Percentiles rank a stretch among this genome's conserved stretches.
Evolutionary conservation across 2,329 filamentous ascomycete genomes (phyloP).

Genomic region (Pseudogymnoascus sp.): DNA sequence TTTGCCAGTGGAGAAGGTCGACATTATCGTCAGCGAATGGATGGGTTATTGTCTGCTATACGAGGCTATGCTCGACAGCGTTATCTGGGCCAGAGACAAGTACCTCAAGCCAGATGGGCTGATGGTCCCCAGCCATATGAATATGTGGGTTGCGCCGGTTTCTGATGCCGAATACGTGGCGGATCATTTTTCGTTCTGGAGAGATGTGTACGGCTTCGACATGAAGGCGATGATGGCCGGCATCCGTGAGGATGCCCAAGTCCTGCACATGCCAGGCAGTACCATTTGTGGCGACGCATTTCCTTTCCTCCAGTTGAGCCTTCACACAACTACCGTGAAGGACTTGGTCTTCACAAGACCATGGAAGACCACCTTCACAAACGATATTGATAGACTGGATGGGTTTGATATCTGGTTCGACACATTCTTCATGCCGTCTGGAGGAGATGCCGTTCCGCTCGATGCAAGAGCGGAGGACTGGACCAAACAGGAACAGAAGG

Average conservation of each 20-base stretch:
- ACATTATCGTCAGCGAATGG: slow-evolving; percentile 95
- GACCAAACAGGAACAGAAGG: slow-evolving; percentile 45
- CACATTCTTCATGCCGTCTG: slow-evolving; percentile 70
- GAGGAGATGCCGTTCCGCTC: slow-evolving; percentile 38
- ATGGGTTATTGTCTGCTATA: slow-evolving; percentile 94
- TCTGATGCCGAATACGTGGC: slow-evolving; percentile 68
- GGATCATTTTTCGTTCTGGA: slow-evolving; percentile 78
- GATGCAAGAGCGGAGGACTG: slow-evolving; percentile 55
- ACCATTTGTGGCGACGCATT: slow-evolving; percentile 51
- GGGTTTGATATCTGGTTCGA: slow-evolving; percentile 93
- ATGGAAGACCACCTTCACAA: slow-evolving; percentile 54
- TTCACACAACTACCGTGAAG: slow-evolving; percentile 61
- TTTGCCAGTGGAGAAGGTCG: slow-evolving; percentile 70
- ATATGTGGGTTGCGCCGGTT: slow-evolving; percentile 73
- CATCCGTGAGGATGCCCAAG: slow-evolving; percentile 73
- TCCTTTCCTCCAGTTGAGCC: slow-evolving; percentile 66
- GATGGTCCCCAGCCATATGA: slow-evolving; percentile 79
- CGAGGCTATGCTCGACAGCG: slow-evolving; percentile 91
- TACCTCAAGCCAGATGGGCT: slow-evolving; percentile 75
- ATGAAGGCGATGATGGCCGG: slow-evolving; percentile 84
- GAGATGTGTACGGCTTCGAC: slow-evolving; percentile 87
- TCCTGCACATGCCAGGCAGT: slow-evolving; percentile 58
- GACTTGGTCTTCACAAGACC: slow-evolving; percentile 68
- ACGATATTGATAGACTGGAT: slow-evolving; percentile 63
- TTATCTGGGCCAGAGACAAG: slow-evolving; percentile 77